A percentile compares a stretch with the other conserved stretches of the same genome.
phyloP scores from a whole-genome alignment of 805 yeast species.

The Myxozyma mucilagina region DNA sequence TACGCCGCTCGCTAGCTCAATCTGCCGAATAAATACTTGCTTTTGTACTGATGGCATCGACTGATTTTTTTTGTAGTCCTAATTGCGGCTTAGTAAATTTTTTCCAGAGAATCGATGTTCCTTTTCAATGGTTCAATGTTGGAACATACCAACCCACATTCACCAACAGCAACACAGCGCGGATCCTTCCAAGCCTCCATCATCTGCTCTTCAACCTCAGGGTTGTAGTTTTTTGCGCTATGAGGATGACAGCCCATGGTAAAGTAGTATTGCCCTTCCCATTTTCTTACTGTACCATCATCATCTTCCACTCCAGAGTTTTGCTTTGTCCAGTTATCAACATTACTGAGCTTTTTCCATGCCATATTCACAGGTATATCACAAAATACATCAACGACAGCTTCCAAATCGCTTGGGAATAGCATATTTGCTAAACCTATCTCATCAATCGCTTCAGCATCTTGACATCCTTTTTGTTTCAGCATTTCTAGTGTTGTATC shows the following conservation, averaged over 20 bases:
- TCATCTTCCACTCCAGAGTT: neutral
- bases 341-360: conserved; percentile 10
- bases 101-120: no score
- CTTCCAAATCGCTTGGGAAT: conserved; percentile 16
- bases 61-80: conserved; percentile 27
- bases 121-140: no score
- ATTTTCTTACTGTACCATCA: neutral
- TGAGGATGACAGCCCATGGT: conserved; percentile 30
- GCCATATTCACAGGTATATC: conserved; percentile 20
- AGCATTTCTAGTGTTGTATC: conserved; percentile 23
- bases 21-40: conserved; percentile 21
- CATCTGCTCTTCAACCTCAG: conserved; percentile 17
- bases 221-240: conserved; percentile 9
- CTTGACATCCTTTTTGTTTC: conserved; percentile 5
- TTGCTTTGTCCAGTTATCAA: neutral
- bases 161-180: conserved; percentile 26
- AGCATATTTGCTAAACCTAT: conserved; percentile 10
- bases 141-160: conserved; percentile 24
- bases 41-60: conserved; percentile 15
- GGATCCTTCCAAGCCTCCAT: conserved; percentile 21
- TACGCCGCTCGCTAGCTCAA: conserved; percentile 9
- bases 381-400: conserved; percentile 26
- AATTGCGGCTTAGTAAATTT: neutral
- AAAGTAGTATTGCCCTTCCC: conserved; percentile 25
- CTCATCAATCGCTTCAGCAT: neutral